phyloP scores from a whole-genome alignment of 1,284 basidiomycete genomes.

The Ustilago curta region DNA sequence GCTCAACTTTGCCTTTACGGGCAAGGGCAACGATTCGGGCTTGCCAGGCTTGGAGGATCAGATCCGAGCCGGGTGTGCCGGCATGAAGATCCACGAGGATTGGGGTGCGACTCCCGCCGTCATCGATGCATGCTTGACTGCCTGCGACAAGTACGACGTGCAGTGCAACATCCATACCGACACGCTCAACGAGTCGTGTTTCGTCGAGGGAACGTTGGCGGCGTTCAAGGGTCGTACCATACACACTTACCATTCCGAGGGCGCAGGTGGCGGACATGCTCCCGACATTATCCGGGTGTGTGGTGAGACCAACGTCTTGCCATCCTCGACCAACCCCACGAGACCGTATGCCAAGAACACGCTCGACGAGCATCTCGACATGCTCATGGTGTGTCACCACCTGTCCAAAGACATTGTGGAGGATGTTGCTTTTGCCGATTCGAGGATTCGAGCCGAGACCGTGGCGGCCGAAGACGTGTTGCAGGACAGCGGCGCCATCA shows the following conservation, averaged over 20 bases:
- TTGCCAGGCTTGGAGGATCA: conserved; percentile 80
- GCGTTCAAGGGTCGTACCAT: conserved; percentile 93
- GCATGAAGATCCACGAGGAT: conserved; percentile 96
- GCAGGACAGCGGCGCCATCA: conserved; percentile 91
- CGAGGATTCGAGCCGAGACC: conserved; percentile 94
- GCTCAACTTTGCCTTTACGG: conserved; percentile 89
- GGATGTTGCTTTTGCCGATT: conserved; percentile 96
- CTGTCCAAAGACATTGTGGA: conserved; percentile 74
- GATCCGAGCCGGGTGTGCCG: conserved; percentile 86
- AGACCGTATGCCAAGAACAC: conserved; percentile 92
- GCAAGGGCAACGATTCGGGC: conserved; percentile 86
- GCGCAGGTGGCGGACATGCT: conserved; percentile 83
- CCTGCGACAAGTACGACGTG: conserved; percentile 93
- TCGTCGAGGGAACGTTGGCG: conserved; percentile 90
- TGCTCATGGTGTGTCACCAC: conserved; percentile 84
- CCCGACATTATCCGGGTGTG: conserved; percentile 98
- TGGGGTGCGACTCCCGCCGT: conserved; percentile 93
- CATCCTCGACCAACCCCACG: conserved; percentile 97
- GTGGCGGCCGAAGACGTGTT: conserved; percentile 97
- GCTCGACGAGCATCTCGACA: conserved; percentile 96
- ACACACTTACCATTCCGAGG: conserved; percentile 76
- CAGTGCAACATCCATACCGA: conserved; percentile 99
- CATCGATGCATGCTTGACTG: conserved; percentile 81
- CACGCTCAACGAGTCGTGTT: conserved; percentile 77
- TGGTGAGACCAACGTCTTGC: conserved; percentile 89